Evolutionary conservation across 192 early-diverging fungal genomes (phyloP), one percentile per base, ranked within the genome.

Genomic region (Kappamyces sp.): DNA sequence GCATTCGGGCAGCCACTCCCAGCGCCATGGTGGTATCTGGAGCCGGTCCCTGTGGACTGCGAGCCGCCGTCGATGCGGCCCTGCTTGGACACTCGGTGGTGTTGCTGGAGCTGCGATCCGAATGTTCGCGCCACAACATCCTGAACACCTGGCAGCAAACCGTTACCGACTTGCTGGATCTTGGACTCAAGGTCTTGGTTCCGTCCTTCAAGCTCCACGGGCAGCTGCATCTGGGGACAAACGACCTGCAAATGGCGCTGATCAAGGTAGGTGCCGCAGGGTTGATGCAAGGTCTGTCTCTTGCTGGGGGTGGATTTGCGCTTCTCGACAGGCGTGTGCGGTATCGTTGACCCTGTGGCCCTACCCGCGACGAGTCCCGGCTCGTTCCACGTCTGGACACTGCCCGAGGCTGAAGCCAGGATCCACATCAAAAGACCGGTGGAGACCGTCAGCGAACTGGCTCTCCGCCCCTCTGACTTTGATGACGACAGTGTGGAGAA

Each of bases 1-100:
- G 22, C 22, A 34, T 54, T 46, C 48, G 43, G 40, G 4, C 32
- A 34, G 9, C 22, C 9, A 5, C 45, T 12, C 30, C 5, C 2
- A 58, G 59, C 30, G 41, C 49, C 2, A 52, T 68, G 8, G 31
- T 75, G 36, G 45, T 75, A 34, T 59, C 53, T 33, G 74, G 74
- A 45, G 74, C 70, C 52, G 74, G 74, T 1, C 74, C 74, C 5
- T 71, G 70, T 57, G 74, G 74, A 2, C 53, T 76, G 11, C 60
- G 74, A 14, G 52, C 70, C 11, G 74, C 74, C 8, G 45, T 69
- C 31, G 74, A 76, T 38, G 51, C 60, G 33, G 54, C 38, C 12
- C 9, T 60, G 1, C 35, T 66, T 2, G 70, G 73, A 2, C 49
- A 66, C 60, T 14, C 63, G 0, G 67, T 69, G 5, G 38, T 34